phyloP scores from a whole-genome alignment of 1,139 yeast species.

The Candida tunisiensis region DNA sequence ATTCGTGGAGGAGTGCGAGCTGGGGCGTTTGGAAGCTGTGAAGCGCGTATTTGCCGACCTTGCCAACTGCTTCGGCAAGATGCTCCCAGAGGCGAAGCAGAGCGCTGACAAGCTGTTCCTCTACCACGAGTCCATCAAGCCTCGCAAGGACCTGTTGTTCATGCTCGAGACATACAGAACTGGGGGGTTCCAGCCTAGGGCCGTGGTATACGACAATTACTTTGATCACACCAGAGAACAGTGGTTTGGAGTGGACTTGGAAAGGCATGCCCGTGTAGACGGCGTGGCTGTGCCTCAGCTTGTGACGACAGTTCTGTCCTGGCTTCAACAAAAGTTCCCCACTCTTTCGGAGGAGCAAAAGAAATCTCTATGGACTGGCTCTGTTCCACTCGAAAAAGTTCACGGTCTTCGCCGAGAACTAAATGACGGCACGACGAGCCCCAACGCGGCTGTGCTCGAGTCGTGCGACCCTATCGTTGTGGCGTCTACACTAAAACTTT shows the following conservation, averaged over 20 bases:
- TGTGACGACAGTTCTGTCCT: no score
- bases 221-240: slow-evolving; percentile 33
- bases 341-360: no score
- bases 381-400: slow-evolving; percentile 38
- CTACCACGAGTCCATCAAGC: slow-evolving; percentile 44
- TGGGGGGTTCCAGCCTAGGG: slow-evolving; percentile 57
- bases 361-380: no score
- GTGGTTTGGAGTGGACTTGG: slow-evolving; percentile 69
- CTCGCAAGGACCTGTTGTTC: slow-evolving; percentile 41
- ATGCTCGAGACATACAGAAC: slow-evolving; percentile 47
- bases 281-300: no score
- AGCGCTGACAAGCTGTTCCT: slow-evolving; percentile 29
- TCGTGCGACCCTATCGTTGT: slow-evolving; percentile 34
- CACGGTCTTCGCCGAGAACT: slow-evolving; percentile 46
- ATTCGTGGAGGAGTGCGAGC: slow-evolving; percentile 62
- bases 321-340: no score
- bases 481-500: slow-evolving; percentile 52
- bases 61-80: slow-evolving; percentile 33
- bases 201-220: slow-evolving; percentile 54
- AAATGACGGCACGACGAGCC: slow-evolving; percentile 29
- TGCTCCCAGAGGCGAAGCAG: slow-evolving; percentile 21
- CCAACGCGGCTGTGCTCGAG: slow-evolving; percentile 10
- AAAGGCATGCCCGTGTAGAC: no score
- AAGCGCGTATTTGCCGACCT: slow-evolving; percentile 54
- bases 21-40: slow-evolving; percentile 50